Conservation (phyloP, 805 yeast species). For the Ogataea methylovora region DNA sequence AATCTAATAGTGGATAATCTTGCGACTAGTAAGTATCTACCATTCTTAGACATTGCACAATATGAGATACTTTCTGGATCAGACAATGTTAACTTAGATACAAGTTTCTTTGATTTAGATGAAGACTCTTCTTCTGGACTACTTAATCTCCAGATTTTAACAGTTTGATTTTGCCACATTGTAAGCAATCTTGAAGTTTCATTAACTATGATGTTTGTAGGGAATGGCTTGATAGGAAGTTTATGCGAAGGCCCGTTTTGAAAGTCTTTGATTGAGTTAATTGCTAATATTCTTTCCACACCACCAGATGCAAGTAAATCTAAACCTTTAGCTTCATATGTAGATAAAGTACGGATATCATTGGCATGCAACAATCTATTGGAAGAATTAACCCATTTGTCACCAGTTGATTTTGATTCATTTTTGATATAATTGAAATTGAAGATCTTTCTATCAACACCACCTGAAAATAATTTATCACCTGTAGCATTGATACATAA, state of each 20-base stretch:
- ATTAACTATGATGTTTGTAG: constrained; percentile 28
- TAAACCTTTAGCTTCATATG: constrained; percentile 60
- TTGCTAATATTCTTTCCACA: constrained; percentile 62
- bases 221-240: constrained; percentile 39
- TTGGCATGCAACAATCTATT: constrained; percentile 79
- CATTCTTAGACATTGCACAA: constrained; percentile 60
- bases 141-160: constrained; percentile 70
- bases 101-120: constrained; percentile 39
- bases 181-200: constrained; percentile 44
- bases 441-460: constrained; percentile 88
- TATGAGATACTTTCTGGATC: constrained; percentile 77
- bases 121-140: not conserved
- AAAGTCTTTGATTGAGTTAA: constrained; percentile 61
- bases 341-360: constrained; percentile 73
- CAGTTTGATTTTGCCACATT: constrained; percentile 75
- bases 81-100: constrained; percentile 55
- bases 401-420: constrained; percentile 20
- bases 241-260: constrained; percentile 65
- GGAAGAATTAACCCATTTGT: constrained; percentile 74
- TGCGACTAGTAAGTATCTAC: constrained; percentile 62
- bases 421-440: constrained; percentile 49
- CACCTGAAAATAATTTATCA: constrained; percentile 72
- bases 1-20: constrained; percentile 62
- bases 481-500: constrained; percentile 54
- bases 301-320: constrained; percentile 78